Evolutionary conservation across 768 basidiomycete genomes (phyloP).

Genomic region (Mycena leptocephala): DNA sequence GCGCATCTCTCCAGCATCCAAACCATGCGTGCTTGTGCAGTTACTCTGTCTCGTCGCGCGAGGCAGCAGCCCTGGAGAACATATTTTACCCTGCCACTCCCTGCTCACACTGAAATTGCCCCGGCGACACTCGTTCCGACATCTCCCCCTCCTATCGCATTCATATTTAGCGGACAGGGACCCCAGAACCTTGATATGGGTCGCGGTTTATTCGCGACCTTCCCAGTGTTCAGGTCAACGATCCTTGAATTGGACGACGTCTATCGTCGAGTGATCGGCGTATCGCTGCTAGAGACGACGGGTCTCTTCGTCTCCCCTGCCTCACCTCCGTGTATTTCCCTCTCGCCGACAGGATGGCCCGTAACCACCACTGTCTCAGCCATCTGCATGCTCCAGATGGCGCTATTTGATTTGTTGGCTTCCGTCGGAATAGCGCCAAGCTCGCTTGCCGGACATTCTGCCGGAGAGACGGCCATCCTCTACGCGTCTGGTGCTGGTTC

Average conservation of each 20-base stretch:
- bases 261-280: not conserved
- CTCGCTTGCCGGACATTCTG: constrained; percentile 51
- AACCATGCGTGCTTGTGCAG: not conserved
- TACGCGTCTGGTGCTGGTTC: constrained; percentile 51
- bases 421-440: constrained; percentile 44
- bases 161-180: constrained; percentile 19
- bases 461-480: constrained; percentile 53
- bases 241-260: constrained; percentile 6
- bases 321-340: not conserved
- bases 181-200: constrained; percentile 23
- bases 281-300: not conserved
- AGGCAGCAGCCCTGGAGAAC: constrained; percentile 38
- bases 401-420: constrained; percentile 45
- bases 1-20: not conserved
- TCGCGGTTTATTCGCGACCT: not conserved
- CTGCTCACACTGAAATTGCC: not conserved
- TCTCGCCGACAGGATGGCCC: constrained; percentile 7
- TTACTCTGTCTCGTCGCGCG: constrained; percentile 27
- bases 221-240: not conserved
- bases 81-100: not conserved
- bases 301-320: constrained; percentile 5
- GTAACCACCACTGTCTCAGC: constrained; percentile 42
- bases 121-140: not conserved
- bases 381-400: constrained; percentile 52
- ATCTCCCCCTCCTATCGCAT: not conserved